phyloP scores from a whole-genome alignment of 352 stramenopile genomes.

The Phytophthora aleatoria region DNA sequence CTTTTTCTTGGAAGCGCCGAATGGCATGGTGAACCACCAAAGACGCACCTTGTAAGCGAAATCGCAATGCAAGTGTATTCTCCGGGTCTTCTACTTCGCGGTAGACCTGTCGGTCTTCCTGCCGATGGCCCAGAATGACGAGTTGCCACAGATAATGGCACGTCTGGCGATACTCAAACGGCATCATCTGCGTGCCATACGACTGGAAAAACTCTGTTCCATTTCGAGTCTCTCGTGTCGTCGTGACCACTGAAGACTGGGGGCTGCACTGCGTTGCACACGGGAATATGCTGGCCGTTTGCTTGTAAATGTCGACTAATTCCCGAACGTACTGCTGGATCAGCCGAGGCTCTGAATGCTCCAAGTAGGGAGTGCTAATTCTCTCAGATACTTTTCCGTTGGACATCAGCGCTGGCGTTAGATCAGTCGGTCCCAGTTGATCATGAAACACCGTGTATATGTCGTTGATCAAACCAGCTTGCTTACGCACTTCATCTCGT shows the following conservation, averaged over 20 bases:
- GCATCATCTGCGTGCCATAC: conserved; percentile 5
- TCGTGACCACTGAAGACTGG: conserved; percentile 4
- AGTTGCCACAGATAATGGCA: conserved; percentile 18
- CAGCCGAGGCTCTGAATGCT: not conserved
- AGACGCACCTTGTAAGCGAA: not conserved
- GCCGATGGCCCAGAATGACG: conserved; percentile 9
- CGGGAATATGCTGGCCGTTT: conserved; percentile 7
- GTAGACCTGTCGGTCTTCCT: conserved; percentile 6
- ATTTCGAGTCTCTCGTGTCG: conserved; percentile 1
- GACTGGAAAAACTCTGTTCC: conserved; percentile 15
- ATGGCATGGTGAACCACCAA: not conserved
- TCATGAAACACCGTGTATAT: not conserved
- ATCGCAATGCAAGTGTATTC: conserved; percentile 6
- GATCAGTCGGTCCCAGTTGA: not conserved
- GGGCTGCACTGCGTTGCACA: not conserved
- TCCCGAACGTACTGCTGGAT: conserved; percentile 10
- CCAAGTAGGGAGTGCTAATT: not conserved
- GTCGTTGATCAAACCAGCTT: not conserved
- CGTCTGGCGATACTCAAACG: conserved; percentile 16
- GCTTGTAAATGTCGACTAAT: conserved; percentile 1
- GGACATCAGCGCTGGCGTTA: not conserved
- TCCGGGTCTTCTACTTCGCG: not conserved
- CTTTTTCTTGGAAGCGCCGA: conserved; percentile 5
- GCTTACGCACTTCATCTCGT: conserved; percentile 8
- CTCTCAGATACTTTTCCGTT: not conserved